Conservation (phyloP, 2,329 filamentous ascomycete species). For the Thielaviopsis cerberus region DNA sequence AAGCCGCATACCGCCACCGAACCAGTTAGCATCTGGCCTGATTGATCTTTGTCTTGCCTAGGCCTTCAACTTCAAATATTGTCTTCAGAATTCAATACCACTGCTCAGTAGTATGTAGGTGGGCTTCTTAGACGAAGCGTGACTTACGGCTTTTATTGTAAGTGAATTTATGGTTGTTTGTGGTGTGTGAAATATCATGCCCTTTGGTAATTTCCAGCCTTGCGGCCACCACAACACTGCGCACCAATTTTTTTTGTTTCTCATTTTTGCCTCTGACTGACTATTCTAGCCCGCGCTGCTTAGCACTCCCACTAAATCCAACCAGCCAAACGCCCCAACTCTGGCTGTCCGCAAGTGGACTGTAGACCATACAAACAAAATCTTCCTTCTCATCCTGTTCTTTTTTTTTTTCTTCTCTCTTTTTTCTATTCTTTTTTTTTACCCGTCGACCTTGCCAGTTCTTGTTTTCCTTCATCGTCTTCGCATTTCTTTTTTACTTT, state of each 20-base stretch:
- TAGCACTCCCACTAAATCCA: background rate
- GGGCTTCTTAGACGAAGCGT: background rate
- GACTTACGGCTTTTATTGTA: no score
- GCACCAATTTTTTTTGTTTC: background rate
- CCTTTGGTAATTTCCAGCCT: no score
- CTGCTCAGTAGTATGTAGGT: background rate
- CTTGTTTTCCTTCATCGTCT: slow-evolving; percentile 17
- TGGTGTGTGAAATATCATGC: no score
- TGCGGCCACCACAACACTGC: background rate
- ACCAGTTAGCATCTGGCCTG: background rate
- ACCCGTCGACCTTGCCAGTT: slow-evolving; percentile 14
- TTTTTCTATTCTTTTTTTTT: slow-evolving; percentile 13
- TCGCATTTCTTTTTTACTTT: slow-evolving; percentile 17
- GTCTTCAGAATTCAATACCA: background rate
- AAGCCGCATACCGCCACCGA: background rate
- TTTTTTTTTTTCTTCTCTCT: slow-evolving; percentile 5
- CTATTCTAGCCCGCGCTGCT: background rate
- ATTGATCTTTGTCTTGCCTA: background rate
- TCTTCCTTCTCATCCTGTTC: slow-evolving; percentile 12
- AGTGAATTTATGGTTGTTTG: no score
- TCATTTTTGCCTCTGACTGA: background rate
- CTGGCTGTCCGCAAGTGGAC: background rate
- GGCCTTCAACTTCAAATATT: background rate
- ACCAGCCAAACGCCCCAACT: background rate
- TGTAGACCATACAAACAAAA: slow-evolving; percentile 6